Evolutionary conservation across 257 asterid genomes (phyloP).

Genomic region (Nicotiana benthamiana): DNA sequence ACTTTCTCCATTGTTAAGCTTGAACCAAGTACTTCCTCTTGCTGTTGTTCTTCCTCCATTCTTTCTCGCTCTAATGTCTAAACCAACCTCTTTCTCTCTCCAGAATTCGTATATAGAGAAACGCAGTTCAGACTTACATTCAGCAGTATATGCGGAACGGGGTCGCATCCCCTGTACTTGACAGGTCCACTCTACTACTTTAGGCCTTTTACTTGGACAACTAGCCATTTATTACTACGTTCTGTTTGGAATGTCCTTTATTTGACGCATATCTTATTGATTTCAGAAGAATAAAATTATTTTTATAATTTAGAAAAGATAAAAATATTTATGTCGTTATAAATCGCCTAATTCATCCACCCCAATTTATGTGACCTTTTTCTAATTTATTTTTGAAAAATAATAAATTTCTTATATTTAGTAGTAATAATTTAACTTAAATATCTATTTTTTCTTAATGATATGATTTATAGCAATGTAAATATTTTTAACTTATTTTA

Average conservation of each 20-base stretch:
- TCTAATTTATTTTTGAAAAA: too few species aligned
- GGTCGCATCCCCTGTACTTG: neutral
- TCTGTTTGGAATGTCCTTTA: neutral
- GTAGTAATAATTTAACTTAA: too few species aligned
- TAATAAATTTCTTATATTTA: too few species aligned
- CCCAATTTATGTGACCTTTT: too few species aligned
- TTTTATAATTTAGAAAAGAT: too few species aligned
- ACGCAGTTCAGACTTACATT: neutral
- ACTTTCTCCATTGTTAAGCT: conserved; percentile 94
- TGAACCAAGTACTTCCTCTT: conserved; percentile 71
- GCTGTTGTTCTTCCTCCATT: conserved; percentile 46
- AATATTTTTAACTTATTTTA: too few species aligned
- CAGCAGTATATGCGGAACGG: neutral
- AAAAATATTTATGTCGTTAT: too few species aligned
- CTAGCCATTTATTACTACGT: neutral
- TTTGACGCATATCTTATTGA: neutral
- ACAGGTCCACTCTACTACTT: neutral
- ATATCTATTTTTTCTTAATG: too few species aligned
- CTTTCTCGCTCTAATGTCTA: conserved; percentile 12
- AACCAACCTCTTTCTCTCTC: neutral
- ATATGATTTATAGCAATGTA: too few species aligned
- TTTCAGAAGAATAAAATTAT: too few species aligned
- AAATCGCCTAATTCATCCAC: too few species aligned
- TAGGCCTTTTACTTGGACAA: neutral
- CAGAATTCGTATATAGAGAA: neutral